phyloP scores from a whole-genome alignment of 2,329 filamentous ascomycete genomes.

The Trichoderma sp. region DNA sequence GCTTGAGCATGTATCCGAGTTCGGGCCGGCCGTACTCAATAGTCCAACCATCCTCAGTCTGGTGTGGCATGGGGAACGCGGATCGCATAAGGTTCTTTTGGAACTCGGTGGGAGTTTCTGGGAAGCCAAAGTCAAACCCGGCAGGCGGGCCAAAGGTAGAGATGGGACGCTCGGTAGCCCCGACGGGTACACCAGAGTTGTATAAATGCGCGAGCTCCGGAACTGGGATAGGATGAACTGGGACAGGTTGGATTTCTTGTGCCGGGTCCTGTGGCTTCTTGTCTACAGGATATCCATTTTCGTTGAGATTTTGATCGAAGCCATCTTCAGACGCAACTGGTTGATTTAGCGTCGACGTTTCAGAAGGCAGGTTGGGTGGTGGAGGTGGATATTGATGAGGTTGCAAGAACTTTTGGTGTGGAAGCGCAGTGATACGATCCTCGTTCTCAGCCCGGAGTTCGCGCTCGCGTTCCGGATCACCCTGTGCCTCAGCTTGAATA shows the following conservation, averaged over 20 bases:
- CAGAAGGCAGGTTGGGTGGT: conserved; percentile 36
- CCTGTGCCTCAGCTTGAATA: conserved; percentile 78
- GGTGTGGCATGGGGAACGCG: conserved; percentile 71
- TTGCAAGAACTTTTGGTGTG: conserved; percentile 65
- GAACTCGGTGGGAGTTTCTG: conserved; percentile 80
- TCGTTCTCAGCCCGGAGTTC: conserved; percentile 81
- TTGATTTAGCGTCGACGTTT: conserved; percentile 34
- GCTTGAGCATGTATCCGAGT: conserved; percentile 80
- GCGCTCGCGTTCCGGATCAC: conserved; percentile 75
- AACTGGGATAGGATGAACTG: conserved; percentile 42
- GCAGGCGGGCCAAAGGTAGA: conserved; percentile 61
- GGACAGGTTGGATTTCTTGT: conserved; percentile 37
- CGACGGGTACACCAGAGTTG: conserved; percentile 44
- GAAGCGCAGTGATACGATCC: conserved; percentile 80
- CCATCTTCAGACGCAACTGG: conserved; percentile 45
- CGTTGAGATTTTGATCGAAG: conserved; percentile 32
- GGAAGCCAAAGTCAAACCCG: conserved; percentile 79
- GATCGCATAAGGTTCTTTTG: conserved; percentile 90
- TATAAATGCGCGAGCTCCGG: conserved; percentile 61
- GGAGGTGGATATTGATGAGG: conserved; percentile 45
- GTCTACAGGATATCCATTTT: conserved; percentile 45
- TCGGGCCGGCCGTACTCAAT: conserved; percentile 92
- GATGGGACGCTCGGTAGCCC: conserved; percentile 47
- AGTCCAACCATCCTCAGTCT: conserved; percentile 78
- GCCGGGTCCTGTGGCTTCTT: conserved; percentile 37